Evolutionary conservation across 2,329 filamentous ascomycete genomes (phyloP).

Genomic region (Alternaria sp.): DNA sequence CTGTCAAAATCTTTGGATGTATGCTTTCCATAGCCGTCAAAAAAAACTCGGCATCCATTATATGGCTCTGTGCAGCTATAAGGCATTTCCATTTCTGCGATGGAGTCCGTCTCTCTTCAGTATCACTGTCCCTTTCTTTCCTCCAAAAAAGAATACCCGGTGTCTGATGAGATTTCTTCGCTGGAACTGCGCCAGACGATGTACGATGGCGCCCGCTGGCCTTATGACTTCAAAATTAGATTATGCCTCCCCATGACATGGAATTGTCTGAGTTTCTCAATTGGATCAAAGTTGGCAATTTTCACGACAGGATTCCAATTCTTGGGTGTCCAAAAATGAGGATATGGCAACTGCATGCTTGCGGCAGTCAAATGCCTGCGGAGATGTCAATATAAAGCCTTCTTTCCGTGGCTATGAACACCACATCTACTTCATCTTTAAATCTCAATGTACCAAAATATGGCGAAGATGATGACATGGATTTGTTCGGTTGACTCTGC

Average conservation of each 20-base stretch:
- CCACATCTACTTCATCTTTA: too few relatives aligned
- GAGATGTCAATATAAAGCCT: neutral
- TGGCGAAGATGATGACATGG: neutral
- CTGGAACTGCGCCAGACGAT: neutral
- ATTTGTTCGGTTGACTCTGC: neutral
- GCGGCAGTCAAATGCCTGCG: neutral
- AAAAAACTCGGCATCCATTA: fast-evolving
- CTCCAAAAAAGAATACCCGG: too few relatives aligned
- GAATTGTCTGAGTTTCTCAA: neutral
- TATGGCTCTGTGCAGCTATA: neutral
- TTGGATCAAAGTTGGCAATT: fast-evolving
- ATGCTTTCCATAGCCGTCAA: neutral
- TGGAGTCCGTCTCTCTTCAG: neutral
- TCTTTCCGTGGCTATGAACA: neutral
- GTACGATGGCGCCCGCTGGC: neutral
- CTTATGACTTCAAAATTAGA: neutral
- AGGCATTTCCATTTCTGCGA: neutral
- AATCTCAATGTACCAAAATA: too few relatives aligned
- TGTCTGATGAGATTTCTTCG: neutral
- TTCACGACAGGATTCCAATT: neutral
- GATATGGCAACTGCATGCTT: neutral
- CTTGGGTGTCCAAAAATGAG: neutral
- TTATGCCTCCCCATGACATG: fast-evolving
- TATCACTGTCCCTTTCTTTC: neutral
- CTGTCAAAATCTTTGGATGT: neutral